Conservation (phyloP, 345 rosid genomes). For the Stellera chamaejasme region DNA sequence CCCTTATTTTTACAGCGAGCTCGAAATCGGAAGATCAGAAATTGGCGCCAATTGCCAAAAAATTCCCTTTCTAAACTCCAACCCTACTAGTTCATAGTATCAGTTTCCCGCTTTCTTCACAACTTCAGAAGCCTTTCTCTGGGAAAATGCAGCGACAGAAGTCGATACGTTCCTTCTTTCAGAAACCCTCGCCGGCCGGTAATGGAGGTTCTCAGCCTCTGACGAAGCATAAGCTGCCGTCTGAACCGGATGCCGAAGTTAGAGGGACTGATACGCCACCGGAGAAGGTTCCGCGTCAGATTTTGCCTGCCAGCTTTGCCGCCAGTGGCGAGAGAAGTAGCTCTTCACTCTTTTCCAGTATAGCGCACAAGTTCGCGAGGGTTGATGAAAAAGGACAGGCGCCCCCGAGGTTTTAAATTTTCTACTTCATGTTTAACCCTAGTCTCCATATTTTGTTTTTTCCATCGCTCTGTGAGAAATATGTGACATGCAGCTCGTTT, state of each 20-base stretch:
- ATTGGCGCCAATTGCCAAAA: conserved; percentile 37
- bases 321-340: conserved; percentile 23
- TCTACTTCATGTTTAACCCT: background rate
- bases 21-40: conserved; percentile 8
- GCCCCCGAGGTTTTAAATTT: conserved; percentile 26
- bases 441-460: background rate
- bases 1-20: conserved; percentile 3
- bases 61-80: background rate
- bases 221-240: conserved; percentile 18
- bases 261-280: conserved; percentile 84
- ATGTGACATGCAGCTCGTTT: background rate
- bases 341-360: conserved; percentile 63
- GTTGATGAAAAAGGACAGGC: conserved; percentile 35
- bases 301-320: conserved; percentile 33
- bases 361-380: conserved; percentile 82
- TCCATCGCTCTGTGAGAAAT: no score
- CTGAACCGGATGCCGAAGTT: conserved; percentile 35
- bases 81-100: background rate
- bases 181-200: conserved; percentile 40
- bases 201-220: conserved; percentile 16
- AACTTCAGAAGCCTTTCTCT: background rate
- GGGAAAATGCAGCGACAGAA: conserved; percentile 72
- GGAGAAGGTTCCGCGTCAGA: conserved; percentile 77
- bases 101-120: conserved; percentile 2
- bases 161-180: conserved; percentile 68